Evolutionary conservation across 148 eudicot genomes (phyloP).

Genomic region (Tetragonia tetragonoides): DNA sequence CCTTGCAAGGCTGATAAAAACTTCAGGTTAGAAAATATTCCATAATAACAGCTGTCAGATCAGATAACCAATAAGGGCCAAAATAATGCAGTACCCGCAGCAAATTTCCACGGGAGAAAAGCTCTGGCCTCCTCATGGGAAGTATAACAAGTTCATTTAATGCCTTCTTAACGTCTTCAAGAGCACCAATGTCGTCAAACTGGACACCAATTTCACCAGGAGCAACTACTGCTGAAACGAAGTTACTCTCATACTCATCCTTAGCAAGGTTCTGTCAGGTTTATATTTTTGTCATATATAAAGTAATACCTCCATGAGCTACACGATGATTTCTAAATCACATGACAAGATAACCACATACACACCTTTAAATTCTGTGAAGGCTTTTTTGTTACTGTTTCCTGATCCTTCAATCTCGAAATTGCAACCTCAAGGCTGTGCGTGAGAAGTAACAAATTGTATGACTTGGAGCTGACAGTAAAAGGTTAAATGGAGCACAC

Average conservation of each 20-base stretch:
- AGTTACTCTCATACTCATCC: slow-evolving; percentile 96
- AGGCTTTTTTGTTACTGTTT: slow-evolving; percentile 65
- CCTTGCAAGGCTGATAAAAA: slow-evolving; percentile 93
- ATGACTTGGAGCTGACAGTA: not conserved
- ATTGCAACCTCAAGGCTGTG: slow-evolving; percentile 82
- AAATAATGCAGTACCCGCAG: slow-evolving; percentile 60
- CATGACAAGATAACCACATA: not conserved
- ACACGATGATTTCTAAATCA: not conserved
- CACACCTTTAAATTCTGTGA: slow-evolving; percentile 83
- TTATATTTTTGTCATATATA: slow-evolving; percentile 7
- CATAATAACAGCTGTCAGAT: not conserved
- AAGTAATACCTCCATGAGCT: not conserved
- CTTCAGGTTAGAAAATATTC: slow-evolving; percentile 16
- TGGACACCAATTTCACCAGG: slow-evolving; percentile 93
- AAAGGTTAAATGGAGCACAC: not conserved
- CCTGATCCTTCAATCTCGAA: slow-evolving; percentile 78
- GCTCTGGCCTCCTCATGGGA: slow-evolving; percentile 98
- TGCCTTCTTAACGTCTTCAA: slow-evolving; percentile 95
- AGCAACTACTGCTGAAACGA: slow-evolving; percentile 92
- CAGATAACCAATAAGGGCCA: not conserved
- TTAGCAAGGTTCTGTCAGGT: slow-evolving; percentile 81
- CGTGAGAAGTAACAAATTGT: slow-evolving; percentile 9
- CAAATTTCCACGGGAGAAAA: slow-evolving; percentile 86
- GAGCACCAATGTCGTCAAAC: slow-evolving; percentile 96
- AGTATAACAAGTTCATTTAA: slow-evolving; percentile 93